These are phyloP conservation scores for Hysterium pulicare DNA, from an alignment of 2,329 filamentous ascomycete species.

Conservation along the genomic window DNA sequence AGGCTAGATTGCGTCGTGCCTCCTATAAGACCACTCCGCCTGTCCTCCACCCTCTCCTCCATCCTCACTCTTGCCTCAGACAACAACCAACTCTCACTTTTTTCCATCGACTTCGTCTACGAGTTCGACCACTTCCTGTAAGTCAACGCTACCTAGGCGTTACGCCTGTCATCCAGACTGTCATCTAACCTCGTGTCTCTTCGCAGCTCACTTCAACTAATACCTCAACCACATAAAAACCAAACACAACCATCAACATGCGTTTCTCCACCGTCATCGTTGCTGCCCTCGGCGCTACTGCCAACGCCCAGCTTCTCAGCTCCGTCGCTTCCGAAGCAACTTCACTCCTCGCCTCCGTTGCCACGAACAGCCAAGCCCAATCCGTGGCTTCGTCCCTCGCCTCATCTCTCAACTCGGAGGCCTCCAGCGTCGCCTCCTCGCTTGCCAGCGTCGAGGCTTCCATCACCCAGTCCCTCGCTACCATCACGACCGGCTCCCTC, in stretches of 20 bases:
- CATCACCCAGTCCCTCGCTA: background rate
- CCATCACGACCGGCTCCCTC: background rate
- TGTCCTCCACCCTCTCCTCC: no score
- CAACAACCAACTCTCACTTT: no score
- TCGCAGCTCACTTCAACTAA: no score
- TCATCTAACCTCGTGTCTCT: no score
- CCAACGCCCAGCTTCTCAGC: constrained; percentile 9
- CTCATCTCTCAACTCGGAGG: constrained; percentile 1
- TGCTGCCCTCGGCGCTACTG: constrained; percentile 17
- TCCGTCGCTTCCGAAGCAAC: constrained; percentile 5
- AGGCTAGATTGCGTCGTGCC: no score
- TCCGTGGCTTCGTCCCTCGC: constrained; percentile 2
- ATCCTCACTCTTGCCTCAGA: no score
- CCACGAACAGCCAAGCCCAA: constrained; percentile 11
- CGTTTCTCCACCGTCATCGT: constrained; percentile 44
- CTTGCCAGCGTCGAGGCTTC: constrained; percentile 5
- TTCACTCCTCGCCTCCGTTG: constrained; percentile 2
- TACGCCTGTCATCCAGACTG: no score
- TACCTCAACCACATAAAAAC: background rate
- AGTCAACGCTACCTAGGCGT: no score
- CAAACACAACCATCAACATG: constrained; percentile 40
- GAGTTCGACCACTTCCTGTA: no score
- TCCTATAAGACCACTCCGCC: no score
- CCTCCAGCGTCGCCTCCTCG: constrained; percentile 6
- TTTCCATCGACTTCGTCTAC: no score